Base-by-base conservation (phyloP, 441 rosid genomes). In the Melastoma candidum region DNA sequence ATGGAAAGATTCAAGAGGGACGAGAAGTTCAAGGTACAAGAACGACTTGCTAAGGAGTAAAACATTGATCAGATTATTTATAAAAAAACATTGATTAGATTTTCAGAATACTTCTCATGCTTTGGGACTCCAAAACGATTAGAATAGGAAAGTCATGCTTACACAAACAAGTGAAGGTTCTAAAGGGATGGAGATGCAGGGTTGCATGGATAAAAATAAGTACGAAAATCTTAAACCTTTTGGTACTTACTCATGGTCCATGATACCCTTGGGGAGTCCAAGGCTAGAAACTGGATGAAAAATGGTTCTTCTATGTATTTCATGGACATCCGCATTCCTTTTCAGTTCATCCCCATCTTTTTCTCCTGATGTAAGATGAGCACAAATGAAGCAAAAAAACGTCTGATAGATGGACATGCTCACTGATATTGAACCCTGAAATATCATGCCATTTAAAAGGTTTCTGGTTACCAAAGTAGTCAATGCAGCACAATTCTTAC, bases 351-450 rank as follows among this genome's bases (percentile, higher is more conserved):
- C 96, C 52, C 80, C 95, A 5, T 85, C 92, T 63, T 78, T 81
- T 66, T 85, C 92, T 26, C 96, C 96, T 36, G 96, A 71, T 27
- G 95, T 83, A 55, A 88, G 75, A 70, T 88, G 96, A 7, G 87
- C 50, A 57, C 84, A 78, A 51, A 81, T 64, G 67, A 88, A 88
- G 68, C 95, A 88, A 58, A 81, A 83, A 54, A 68, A 67, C 11
- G 96, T 88, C 69, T 88, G 92, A 67, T 85, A 67, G 68, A 88
- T 74, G 7, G 96, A 85, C 89, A 88, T 77, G 53, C 95, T 88
- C 69, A 85, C 92, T 11, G 96, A 81, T 61, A 88, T 61, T 39
- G 96, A 85, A 72, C 96, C 96, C 96, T 88, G 80, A 12, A 73
- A 71, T 49, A 67, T 47, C 48, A 51, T 44, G 53, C 36, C 36